Evolutionary conservation across 805 yeast genomes (phyloP).

Genomic region (Zygotorulaspora florentina): DNA sequence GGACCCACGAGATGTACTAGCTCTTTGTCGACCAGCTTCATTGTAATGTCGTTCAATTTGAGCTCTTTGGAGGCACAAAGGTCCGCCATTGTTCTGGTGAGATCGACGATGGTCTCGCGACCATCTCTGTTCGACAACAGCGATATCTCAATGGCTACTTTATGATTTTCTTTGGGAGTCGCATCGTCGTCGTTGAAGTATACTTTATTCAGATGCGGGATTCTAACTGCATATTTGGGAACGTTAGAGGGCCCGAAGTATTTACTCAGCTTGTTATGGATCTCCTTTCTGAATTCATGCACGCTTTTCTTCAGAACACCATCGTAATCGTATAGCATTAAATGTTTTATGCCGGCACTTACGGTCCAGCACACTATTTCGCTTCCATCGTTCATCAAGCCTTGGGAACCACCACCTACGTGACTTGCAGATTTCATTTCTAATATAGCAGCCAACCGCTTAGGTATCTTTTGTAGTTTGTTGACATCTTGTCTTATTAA

Average conservation of each 20-base stretch:
- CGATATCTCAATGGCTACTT: conserved; percentile 56
- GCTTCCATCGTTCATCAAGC: conserved; percentile 68
- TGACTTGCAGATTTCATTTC: conserved; percentile 69
- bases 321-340: conserved; percentile 74
- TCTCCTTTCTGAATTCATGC: conserved; percentile 51
- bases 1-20: conserved; percentile 69
- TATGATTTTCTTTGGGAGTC: conserved; percentile 30
- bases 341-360: conserved; percentile 74
- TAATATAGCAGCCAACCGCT: conserved; percentile 69
- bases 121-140: conserved; percentile 79
- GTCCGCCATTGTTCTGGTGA: conserved; percentile 81
- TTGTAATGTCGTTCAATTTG: conserved; percentile 60
- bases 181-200: conserved; percentile 37
- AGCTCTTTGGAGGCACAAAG: conserved; percentile 60
- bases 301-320: conserved; percentile 60
- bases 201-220: conserved; percentile 62
- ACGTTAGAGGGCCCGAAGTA: conserved; percentile 70
- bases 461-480: conserved; percentile 71
- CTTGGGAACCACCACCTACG: conserved; percentile 86
- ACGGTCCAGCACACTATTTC: conserved; percentile 83
- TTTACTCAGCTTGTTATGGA: conserved; percentile 54
- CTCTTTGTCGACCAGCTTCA: conserved; percentile 71
- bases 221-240: conserved; percentile 57
- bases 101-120: conserved; percentile 80
- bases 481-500: conserved; percentile 78